Conservation (phyloP, 2,329 filamentous ascomycete genomes). For the Albifimbria verrucaria region DNA sequence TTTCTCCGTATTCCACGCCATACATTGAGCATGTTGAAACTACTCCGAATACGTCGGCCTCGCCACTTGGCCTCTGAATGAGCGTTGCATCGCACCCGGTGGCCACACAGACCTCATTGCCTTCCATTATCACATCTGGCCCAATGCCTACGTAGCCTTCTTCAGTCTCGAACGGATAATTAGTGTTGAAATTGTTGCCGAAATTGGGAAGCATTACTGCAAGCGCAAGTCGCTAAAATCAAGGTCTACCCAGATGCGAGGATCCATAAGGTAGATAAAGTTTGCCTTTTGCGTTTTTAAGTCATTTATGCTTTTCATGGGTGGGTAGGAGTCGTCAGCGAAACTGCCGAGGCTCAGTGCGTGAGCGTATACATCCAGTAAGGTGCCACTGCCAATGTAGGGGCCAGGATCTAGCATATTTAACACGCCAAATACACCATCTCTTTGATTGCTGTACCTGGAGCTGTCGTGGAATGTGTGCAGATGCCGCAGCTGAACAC, state of each 20-base stretch:
- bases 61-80: neutral
- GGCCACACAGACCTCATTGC: neutral
- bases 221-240: neutral
- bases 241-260: neutral
- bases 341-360: neutral
- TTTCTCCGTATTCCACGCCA: neutral
- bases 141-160: neutral
- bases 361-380: neutral
- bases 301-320: neutral
- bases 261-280: neutral
- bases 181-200: neutral
- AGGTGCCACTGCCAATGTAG: neutral
- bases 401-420: neutral
- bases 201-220: neutral
- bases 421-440: neutral
- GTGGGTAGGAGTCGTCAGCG: neutral
- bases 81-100: neutral
- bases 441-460: neutral
- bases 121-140: neutral
- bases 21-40: neutral
- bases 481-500: neutral
- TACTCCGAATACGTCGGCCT: neutral
- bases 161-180: neutral
- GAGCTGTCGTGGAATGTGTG: neutral
- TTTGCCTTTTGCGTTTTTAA: neutral